These are phyloP conservation scores for Sporisorium sorghi DNA, from an alignment of 1,284 basidiomycete species.

Conservation along the genomic window DNA sequence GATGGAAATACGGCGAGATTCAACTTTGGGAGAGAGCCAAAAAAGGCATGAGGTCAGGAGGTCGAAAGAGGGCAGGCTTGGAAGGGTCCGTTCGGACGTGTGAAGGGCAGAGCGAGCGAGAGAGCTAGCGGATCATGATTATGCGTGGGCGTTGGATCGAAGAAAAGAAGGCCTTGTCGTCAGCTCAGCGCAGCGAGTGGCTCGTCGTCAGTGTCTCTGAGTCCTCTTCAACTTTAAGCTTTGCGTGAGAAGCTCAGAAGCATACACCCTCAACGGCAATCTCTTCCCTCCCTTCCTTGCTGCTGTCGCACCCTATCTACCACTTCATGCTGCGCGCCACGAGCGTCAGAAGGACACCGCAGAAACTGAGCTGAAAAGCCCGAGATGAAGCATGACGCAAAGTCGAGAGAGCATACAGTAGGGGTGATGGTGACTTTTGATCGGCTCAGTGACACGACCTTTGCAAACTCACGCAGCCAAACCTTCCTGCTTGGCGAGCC, in stretches of 20 bases:
- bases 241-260: background rate
- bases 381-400: no score
- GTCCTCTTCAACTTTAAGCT: background rate
- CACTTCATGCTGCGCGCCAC: no score
- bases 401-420: no score
- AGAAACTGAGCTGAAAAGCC: no score
- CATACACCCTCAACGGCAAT: background rate
- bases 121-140: background rate
- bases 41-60: background rate
- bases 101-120: background rate
- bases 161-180: background rate
- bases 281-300: background rate
- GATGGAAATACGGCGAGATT: conserved; percentile 25
- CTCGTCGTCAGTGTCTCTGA: background rate
- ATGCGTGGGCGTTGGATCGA: conserved; percentile 1
- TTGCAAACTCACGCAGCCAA: no score
- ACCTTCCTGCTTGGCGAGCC: no score
- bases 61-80: conserved; percentile 5
- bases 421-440: no score
- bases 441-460: no score
- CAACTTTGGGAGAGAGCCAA: conserved; percentile 9
- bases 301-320: no score
- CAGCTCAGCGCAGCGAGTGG: background rate
- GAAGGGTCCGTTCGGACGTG: conserved; percentile 5
- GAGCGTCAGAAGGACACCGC: no score